Evolutionary conservation across 306 rosid species (phyloP).

Genomic region (Alnus rubra): DNA sequence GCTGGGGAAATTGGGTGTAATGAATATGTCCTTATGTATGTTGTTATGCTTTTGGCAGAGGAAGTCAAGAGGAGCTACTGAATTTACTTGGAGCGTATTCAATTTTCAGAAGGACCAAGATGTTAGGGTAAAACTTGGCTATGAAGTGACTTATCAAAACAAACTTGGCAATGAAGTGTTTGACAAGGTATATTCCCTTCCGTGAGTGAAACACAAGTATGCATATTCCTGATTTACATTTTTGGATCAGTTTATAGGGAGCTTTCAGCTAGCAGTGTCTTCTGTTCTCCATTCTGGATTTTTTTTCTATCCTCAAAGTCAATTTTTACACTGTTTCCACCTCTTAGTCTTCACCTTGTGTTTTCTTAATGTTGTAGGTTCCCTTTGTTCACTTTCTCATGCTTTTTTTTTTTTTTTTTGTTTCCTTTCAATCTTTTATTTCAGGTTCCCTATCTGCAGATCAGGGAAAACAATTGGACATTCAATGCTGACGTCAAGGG

Average conservation of each 20-base stretch:
- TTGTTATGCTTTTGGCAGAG: slow-evolving; percentile 39
- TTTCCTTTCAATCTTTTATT: slow-evolving; percentile 22
- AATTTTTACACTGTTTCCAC: background rate
- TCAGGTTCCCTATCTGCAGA: slow-evolving; percentile 93
- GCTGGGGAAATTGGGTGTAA: background rate
- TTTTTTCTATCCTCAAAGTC: background rate
- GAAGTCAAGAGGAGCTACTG: slow-evolving; percentile 73
- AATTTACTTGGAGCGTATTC: slow-evolving; percentile 66
- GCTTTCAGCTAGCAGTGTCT: background rate
- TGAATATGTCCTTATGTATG: background rate
- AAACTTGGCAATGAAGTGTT: slow-evolving; percentile 75
- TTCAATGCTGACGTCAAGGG: slow-evolving; percentile 77
- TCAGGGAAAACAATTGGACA: slow-evolving; percentile 97
- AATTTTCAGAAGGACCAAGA: slow-evolving; percentile 87
- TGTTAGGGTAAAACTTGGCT: slow-evolving; percentile 79
- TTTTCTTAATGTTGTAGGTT: background rate
- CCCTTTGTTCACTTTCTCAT: background rate
- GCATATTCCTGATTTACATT: background rate
- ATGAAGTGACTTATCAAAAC: slow-evolving; percentile 32
- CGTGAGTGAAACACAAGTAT: background rate
- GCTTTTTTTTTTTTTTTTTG: slow-evolving; percentile 8
- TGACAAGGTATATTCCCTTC: slow-evolving; percentile 47
- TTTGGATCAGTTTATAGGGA: background rate
- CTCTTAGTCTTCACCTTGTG: background rate
- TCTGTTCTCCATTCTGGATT: background rate